A percentile compares a stretch with the other conserved stretches of the same genome.
These are phyloP conservation scores for Jamesozyma lodderae DNA, from an alignment of 805 yeast genomes.

Conservation along the genomic window DNA sequence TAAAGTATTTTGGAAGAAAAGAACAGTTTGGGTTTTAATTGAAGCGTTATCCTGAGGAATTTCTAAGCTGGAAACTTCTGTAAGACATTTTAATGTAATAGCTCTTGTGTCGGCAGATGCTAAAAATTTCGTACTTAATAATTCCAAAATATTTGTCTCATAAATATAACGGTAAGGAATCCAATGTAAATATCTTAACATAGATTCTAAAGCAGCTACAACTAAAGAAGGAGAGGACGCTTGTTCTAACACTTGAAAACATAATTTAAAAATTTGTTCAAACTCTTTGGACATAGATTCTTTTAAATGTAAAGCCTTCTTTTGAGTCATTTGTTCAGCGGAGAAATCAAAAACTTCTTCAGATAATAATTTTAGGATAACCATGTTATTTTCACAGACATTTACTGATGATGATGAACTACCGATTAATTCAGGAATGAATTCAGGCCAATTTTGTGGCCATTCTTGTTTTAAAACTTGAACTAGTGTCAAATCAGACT, in stretches of 20 bases:
- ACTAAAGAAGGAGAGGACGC: conserved; percentile 78
- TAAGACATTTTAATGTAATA: conserved; percentile 80
- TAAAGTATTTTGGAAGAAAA: conserved; percentile 65
- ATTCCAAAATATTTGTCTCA: conserved; percentile 69
- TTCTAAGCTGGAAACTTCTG: conserved; percentile 72
- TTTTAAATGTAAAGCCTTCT: conserved; percentile 78
- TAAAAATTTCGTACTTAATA: conserved; percentile 69
- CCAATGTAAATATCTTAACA: conserved; percentile 87
- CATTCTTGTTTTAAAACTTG: conserved; percentile 95
- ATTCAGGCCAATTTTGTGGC: conserved; percentile 98
- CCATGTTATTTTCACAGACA: conserved; percentile 97
- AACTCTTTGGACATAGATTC: conserved; percentile 82
- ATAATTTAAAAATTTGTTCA: conserved; percentile 83
- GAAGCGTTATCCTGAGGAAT: conserved; percentile 43
- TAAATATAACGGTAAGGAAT: conserved; percentile 84
- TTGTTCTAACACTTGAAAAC: conserved; percentile 87
- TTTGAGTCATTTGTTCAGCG: conserved; percentile 95
- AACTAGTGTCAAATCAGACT: conserved; percentile 88
- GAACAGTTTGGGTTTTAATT: conserved; percentile 42
- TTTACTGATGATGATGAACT: conserved; percentile 79
- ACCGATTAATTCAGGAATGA: conserved; percentile 84
- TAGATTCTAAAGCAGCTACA: conserved; percentile 72
- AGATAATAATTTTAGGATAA: conserved; percentile 73
- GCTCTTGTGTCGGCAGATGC: conserved; percentile 73
- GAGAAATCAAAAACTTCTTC: conserved; percentile 95